Conservation (phyloP, 805 yeast genomes). For the Kuraishia floccosa region DNA sequence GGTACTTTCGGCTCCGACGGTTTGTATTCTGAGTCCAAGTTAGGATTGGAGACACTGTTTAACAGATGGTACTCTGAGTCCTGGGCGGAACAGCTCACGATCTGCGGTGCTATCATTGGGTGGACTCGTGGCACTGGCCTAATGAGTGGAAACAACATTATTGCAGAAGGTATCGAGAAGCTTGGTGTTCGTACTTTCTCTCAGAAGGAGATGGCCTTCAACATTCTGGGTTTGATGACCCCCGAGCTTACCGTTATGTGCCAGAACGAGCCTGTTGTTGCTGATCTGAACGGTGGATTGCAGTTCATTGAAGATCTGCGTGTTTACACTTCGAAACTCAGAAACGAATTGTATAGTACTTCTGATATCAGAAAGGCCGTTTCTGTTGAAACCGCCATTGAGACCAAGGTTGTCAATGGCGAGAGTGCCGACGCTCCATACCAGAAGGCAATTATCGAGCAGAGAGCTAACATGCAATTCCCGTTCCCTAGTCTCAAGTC, state of each 20-base stretch:
- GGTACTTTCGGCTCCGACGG: slow-evolving; percentile 99
- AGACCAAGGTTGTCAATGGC: slow-evolving; percentile 78
- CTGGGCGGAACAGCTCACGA: slow-evolving; percentile 88
- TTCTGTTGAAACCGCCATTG: slow-evolving; percentile 84
- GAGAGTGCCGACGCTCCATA: slow-evolving; percentile 80
- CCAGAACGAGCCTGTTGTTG: slow-evolving; percentile 92
- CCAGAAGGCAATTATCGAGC: slow-evolving; percentile 67
- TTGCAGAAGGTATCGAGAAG: slow-evolving; percentile 95
- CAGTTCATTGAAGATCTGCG: slow-evolving; percentile 88
- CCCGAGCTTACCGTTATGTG: slow-evolving; percentile 78
- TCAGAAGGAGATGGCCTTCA: slow-evolving; percentile 99
- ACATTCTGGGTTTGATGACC: slow-evolving; percentile 85
- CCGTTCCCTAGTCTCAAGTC: slow-evolving; percentile 85
- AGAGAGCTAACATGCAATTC: slow-evolving; percentile 91
- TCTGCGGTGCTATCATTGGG: slow-evolving; percentile 98
- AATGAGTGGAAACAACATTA: slow-evolving; percentile 93
- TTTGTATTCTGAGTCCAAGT: slow-evolving; percentile 93
- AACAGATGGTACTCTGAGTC: slow-evolving; percentile 99
- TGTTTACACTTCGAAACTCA: slow-evolving; percentile 70
- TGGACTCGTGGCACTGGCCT: slow-evolving; percentile 99
- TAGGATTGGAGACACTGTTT: slow-evolving; percentile 89
- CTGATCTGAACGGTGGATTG: slow-evolving; percentile 98
- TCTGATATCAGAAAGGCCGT: slow-evolving; percentile 94
- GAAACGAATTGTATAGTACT: slow-evolving; percentile 66
- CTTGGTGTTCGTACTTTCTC: slow-evolving; percentile 97